Conservation (phyloP, 1,139 yeast genomes). For the Magnusiomyces tetraspermus region DNA sequence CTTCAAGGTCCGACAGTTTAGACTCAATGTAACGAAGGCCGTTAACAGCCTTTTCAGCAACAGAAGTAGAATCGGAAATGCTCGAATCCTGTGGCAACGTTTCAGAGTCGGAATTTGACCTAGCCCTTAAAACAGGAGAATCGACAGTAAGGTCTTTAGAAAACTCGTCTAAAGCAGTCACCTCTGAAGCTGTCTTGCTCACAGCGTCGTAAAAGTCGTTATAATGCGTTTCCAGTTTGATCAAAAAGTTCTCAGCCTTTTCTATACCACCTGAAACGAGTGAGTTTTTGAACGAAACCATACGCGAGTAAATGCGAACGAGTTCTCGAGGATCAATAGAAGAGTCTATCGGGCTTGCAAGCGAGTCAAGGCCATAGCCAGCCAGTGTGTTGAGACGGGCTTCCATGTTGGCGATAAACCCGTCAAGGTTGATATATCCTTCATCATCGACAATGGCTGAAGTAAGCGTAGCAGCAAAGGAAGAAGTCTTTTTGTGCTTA, state of each 20-base stretch:
- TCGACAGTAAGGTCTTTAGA: neutral
- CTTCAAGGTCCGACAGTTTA: slow-evolving; percentile 28
- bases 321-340: slow-evolving; percentile 24
- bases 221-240: slow-evolving; percentile 24
- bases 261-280: slow-evolving; percentile 28
- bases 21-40: slow-evolving; percentile 29
- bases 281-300: slow-evolving; percentile 27
- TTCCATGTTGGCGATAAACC: slow-evolving; percentile 5
- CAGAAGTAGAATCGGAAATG: slow-evolving; percentile 5
- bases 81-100: neutral
- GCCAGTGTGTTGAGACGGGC: slow-evolving; percentile 27
- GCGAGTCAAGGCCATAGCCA: slow-evolving; percentile 23
- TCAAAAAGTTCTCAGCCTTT: slow-evolving; percentile 27
- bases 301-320: slow-evolving; percentile 26
- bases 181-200: neutral
- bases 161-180: neutral
- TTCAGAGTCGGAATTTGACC: neutral
- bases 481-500: neutral
- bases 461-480: neutral
- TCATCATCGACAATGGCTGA: neutral
- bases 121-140: neutral
- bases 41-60: slow-evolving; percentile 16
- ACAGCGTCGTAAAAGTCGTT: slow-evolving; percentile 14
- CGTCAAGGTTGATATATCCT: slow-evolving; percentile 2
- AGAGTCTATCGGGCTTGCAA: slow-evolving; percentile 4